A percentile compares a stretch with the other conserved stretches of the same genome.
These are phyloP conservation scores for Batrachochytrium dendrobatidis DNA, from an alignment of 371 early-diverging fungal species.

Conservation along the genomic window DNA sequence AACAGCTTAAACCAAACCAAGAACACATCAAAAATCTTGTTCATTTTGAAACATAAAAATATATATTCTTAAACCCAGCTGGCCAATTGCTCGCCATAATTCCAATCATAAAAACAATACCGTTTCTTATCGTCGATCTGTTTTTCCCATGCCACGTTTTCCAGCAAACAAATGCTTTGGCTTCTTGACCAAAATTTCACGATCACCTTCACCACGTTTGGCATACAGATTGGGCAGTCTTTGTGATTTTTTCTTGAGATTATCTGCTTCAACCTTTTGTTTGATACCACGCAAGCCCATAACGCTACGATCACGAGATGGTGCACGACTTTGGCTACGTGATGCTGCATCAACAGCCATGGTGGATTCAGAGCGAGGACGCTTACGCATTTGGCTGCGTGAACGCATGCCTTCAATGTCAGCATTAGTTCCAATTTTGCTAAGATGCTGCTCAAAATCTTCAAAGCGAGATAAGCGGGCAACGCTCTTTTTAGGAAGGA, in stretches of 20 bases:
- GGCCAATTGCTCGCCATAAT: no score
- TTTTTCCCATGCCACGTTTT: conserved; percentile 59
- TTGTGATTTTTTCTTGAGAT: conserved; percentile 64
- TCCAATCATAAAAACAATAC: no score
- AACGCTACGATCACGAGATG: conserved; percentile 38
- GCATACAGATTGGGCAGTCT: conserved; percentile 67
- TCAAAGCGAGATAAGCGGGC: conserved; percentile 21
- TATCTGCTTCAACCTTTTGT: conserved; percentile 58
- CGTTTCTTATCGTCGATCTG: conserved; percentile 29
- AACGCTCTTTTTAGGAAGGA: conserved; percentile 38
- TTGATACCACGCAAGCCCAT: conserved; percentile 72
- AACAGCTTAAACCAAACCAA: no score
- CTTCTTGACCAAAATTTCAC: conserved; percentile 78
- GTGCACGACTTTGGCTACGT: conserved; percentile 42
- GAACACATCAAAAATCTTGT: no score
- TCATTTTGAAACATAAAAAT: no score
- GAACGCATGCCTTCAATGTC: conserved; percentile 38
- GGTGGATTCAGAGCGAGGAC: conserved; percentile 63
- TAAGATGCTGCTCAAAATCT: conserved; percentile 56
- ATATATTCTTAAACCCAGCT: no score
- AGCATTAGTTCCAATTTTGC: conserved; percentile 48
- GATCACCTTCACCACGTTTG: conserved; percentile 89
- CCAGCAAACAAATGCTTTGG: conserved; percentile 97
- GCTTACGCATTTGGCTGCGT: conserved; percentile 50
- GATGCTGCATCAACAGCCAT: conserved; percentile 34